Conservation (phyloP, 169 alveolate species). For the Cryptosporidium muris region DNA sequence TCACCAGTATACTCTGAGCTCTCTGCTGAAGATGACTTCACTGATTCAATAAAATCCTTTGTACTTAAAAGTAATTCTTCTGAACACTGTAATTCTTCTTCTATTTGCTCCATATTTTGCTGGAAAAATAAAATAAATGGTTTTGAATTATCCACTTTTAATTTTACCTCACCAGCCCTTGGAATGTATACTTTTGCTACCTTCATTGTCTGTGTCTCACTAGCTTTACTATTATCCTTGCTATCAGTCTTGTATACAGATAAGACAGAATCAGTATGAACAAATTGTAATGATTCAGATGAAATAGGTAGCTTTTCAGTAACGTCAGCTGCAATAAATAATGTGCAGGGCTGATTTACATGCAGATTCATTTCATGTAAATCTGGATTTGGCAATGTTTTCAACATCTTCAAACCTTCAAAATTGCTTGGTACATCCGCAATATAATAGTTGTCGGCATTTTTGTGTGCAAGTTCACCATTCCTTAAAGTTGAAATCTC, state of each 20-base stretch:
- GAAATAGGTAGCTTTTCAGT: conserved; percentile 73
- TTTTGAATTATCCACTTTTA: conserved; percentile 47
- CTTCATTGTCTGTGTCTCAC: conserved; percentile 61
- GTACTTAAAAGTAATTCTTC: conserved; percentile 64
- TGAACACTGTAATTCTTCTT: conserved; percentile 61
- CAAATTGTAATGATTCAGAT: conserved; percentile 42
- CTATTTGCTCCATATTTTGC: conserved; percentile 49
- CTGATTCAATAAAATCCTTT: conserved; percentile 71
- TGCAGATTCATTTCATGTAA: conserved; percentile 71
- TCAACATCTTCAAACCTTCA: conserved; percentile 76
- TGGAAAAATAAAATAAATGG: conserved; percentile 74
- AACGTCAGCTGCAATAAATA: conserved; percentile 76
- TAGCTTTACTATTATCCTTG: conserved; percentile 33
- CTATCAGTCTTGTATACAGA: conserved; percentile 72
- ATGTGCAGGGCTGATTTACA: conserved; percentile 73
- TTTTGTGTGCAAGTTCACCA: conserved; percentile 85
- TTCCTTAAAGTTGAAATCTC: conserved; percentile 83
- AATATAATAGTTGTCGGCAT: conserved; percentile 76
- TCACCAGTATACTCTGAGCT: conserved; percentile 77
- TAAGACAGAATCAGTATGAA: conserved; percentile 72
- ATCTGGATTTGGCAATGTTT: conserved; percentile 63
- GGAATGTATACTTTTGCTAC: conserved; percentile 69
- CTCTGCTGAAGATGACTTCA: conserved; percentile 76
- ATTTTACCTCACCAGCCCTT: conserved; percentile 68
- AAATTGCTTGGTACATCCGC: conserved; percentile 86